phyloP scores from a whole-genome alignment of 31 red algal genomes.

The Odonthalia washingtoniensis region DNA sequence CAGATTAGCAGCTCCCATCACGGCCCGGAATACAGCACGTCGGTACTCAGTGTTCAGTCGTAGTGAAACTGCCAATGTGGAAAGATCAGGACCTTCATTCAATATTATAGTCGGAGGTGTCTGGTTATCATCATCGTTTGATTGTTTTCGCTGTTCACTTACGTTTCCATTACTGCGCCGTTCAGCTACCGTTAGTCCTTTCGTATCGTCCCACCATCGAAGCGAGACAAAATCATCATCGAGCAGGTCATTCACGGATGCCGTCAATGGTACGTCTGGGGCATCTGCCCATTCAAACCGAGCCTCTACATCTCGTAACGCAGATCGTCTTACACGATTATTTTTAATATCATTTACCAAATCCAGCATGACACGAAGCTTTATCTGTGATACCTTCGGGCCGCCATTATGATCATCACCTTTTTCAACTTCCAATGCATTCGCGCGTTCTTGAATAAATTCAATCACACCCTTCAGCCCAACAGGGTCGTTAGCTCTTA shows the following conservation, averaged over 20 bases:
- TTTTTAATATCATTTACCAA: constrained; percentile 62
- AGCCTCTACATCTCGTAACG: constrained; percentile 1
- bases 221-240: constrained; percentile 51
- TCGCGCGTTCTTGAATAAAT: constrained; percentile 42
- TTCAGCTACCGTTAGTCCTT: constrained; percentile 38
- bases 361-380: constrained; percentile 64
- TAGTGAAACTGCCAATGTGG: constrained; percentile 39
- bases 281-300: constrained; percentile 38
- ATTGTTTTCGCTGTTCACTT: constrained; percentile 11
- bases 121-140: not conserved
- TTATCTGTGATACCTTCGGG: not conserved
- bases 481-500: constrained; percentile 52
- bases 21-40: constrained; percentile 36
- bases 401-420: constrained; percentile 3
- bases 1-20: constrained; percentile 54
- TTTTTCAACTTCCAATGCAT: no score
- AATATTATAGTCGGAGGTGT: not conserved
- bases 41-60: constrained; percentile 58
- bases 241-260: constrained; percentile 50
- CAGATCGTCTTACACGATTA: constrained; percentile 44
- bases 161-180: not conserved
- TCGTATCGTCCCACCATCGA: constrained; percentile 54
- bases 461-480: constrained; percentile 67
- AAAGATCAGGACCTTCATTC: constrained; percentile 29
- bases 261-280: constrained; percentile 42